Evolutionary conservation across 768 basidiomycete species (phyloP), one percentile per base, ranked within the genome.

Genomic region (Phylloporus scabripes): DNA sequence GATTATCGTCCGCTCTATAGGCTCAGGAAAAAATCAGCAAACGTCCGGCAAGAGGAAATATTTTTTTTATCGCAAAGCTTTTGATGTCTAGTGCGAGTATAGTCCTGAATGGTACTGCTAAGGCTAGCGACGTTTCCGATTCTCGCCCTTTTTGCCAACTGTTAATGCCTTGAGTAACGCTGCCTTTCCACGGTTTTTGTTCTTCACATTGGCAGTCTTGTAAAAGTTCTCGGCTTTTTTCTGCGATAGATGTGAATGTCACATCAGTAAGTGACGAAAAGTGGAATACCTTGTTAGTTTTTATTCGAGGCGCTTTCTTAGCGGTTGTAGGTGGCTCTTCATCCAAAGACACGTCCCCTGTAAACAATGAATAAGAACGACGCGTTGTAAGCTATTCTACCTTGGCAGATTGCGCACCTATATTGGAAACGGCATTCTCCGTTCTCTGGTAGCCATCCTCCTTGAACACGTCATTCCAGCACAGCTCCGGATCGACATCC

Each of bases 161-260:
- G 77, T 73, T 18, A 83, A 62, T 9, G 78, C 72, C 61, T 78
- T 80, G 67, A 86, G 70, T 42, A 85, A 56, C 20, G 78, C 74
- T 18, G 80, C 75, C 59, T 84, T 86, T 41, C 70, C 69, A 29
- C 87, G 81, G 54, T 81, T 89, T 67, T 86, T 91, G 69, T 91
- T 92, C 74, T 92, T 92, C 54, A 92, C 88, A 54, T 92, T 92
- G 5, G 86, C 79, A 34, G 64, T 76, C 3, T 83, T 80, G 72
- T 90, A 96, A 72, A 92, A 97, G 72, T 98, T 97, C 48, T 77
- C 75, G 9, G 89, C 81, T 70, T 89, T 92, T 73, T 83, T 85
- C 92, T 91, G 61, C 24, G 33, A 26, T n/a, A 18, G 17, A 29
- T 53, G 46, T 60, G 24, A 64, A 49, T 11, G 12, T 38, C 36